phyloP scores from a whole-genome alignment of 805 yeast genomes.

The Clavispora vitiphila region DNA sequence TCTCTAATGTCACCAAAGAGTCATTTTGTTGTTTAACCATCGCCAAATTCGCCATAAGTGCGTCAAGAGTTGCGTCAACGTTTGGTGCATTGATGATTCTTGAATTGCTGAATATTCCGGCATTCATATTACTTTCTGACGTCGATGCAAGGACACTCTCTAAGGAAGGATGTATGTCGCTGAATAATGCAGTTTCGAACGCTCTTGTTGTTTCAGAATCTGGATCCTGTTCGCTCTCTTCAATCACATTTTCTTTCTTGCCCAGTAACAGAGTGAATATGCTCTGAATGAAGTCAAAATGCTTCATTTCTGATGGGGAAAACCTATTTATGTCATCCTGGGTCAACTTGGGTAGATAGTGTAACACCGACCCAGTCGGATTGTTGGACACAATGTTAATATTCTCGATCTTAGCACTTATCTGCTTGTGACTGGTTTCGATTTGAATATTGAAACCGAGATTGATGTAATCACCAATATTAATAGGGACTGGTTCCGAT shows the following conservation, averaged over 20 bases:
- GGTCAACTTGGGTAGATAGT: slow-evolving; percentile 11
- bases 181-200: slow-evolving; percentile 58
- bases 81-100: slow-evolving; percentile 53
- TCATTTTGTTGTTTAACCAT: slow-evolving; percentile 56
- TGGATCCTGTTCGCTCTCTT: not conserved
- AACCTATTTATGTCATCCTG: slow-evolving; percentile 11
- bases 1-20: slow-evolving; percentile 49
- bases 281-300: slow-evolving; percentile 32
- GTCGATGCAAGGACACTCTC: slow-evolving; percentile 41
- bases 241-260: slow-evolving; percentile 4
- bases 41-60: slow-evolving; percentile 50
- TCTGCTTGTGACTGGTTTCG: slow-evolving; percentile 71
- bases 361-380: slow-evolving; percentile 11
- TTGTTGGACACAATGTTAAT: slow-evolving; percentile 50
- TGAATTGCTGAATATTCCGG: slow-evolving; percentile 57
- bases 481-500: slow-evolving; percentile 56
- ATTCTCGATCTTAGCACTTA: slow-evolving; percentile 76
- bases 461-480: slow-evolving; percentile 83
- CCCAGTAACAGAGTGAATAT: slow-evolving; percentile 15
- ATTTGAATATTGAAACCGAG: slow-evolving; percentile 85
- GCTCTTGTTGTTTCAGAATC: slow-evolving; percentile 14
- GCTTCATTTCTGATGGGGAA: slow-evolving; percentile 28
- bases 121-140: slow-evolving; percentile 43
- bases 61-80: slow-evolving; percentile 51
- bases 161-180: slow-evolving; percentile 47